These are phyloP conservation scores for Fusarium oxysporum DNA, from an alignment of 2,329 filamentous ascomycete genomes.

Conservation along the genomic window DNA sequence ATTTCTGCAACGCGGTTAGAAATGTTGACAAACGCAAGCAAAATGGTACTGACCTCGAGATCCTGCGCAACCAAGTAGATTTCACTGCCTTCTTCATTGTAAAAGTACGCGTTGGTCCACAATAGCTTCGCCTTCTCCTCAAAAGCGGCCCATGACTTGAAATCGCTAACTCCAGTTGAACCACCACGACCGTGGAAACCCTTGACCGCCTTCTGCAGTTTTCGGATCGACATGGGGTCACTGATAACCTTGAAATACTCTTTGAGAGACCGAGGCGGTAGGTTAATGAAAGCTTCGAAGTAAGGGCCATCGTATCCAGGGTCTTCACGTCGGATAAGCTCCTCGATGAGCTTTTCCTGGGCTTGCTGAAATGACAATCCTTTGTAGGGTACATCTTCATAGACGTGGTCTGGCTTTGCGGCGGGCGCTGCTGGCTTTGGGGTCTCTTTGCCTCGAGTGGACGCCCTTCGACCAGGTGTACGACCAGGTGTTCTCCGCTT, in stretches of 20 bases:
- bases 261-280: constrained; percentile 79
- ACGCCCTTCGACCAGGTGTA: constrained; percentile 48
- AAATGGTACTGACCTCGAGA: constrained; percentile 71
- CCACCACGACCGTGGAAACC: constrained; percentile 77
- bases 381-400: constrained; percentile 70
- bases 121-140: constrained; percentile 83
- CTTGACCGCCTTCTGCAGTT: constrained; percentile 80
- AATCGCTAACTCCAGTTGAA: constrained; percentile 72
- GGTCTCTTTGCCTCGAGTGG: constrained; percentile 48
- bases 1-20: constrained; percentile 62
- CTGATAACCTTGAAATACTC: constrained; percentile 90
- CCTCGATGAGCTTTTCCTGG: constrained; percentile 85
- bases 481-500: constrained; percentile 53
- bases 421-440: constrained; percentile 53
- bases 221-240: constrained; percentile 82
- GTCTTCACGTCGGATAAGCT: constrained; percentile 76
- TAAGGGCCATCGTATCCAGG: constrained; percentile 76
- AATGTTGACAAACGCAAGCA: not conserved
- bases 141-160: constrained; percentile 85
- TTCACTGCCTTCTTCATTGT: constrained; percentile 92
- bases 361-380: constrained; percentile 85
- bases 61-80: constrained; percentile 82
- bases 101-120: constrained; percentile 89
- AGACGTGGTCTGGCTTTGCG: constrained; percentile 63
- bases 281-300: constrained; percentile 79